Base-by-base conservation (phyloP, 2,329 filamentous ascomycete genomes). In the Mycosphaerella sp. region DNA sequence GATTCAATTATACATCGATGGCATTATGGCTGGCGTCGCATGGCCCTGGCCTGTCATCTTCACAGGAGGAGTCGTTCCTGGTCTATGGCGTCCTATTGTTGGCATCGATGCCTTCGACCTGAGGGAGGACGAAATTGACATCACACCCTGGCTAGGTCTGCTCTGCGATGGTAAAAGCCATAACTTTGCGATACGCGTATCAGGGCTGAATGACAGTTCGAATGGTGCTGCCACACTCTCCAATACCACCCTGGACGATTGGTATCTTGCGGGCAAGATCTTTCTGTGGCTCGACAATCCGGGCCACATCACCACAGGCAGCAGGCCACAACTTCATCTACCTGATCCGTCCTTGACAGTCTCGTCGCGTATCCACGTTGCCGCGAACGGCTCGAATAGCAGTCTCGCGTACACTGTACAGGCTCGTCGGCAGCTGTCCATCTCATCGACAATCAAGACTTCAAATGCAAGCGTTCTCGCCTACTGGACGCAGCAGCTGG, bases 11-110 rank as follows among this genome's bases (percentile, higher is more conserved):
- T 74, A 80, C 42, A 87, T 95, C 49, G 88, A 95, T 64, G 86
- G 80, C 1, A 72, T 78, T 14, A 70, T 92, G 21, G 86, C 86
- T 1, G 89, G 88, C 2, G 82, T 90, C 1, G 80, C 82, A 32
- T 93, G 86, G 87, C 89, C 89, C 1, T 92, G 87, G 63, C 87
- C 88, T 0, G 78, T 89, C 14, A 84, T 95, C 46, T 92, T 91
- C 63, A 91, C 89, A 0, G 89, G 89, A 2, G 88, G 88, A 1
- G 77, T 95, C 5, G 84, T 86, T 1, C 87, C 87, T 4, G 82
- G 82, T 1, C 78, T 93, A 39, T 89, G 90, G 79, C 77, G 87
- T 6, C 89, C 89, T 0, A 78, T 93, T 51, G 88, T 87, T 2
- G 87, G 87, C 1, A 81, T 87, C 17, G 84, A 93, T 64, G 82